phyloP scores from a whole-genome alignment of 345 rosid species.

The Ricinus communis region DNA sequence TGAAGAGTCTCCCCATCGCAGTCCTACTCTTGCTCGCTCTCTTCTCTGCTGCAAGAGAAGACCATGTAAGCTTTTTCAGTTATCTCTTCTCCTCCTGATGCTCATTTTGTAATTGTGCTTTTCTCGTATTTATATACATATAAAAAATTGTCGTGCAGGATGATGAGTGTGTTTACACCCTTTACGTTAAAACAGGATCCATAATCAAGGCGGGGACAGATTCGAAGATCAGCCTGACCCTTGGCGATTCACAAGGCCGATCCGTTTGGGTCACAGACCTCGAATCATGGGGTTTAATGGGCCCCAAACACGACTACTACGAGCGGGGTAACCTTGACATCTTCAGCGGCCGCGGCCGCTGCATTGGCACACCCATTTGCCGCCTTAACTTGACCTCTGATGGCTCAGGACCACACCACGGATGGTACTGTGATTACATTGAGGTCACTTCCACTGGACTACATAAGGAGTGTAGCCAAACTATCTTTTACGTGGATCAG shows the following conservation, averaged over 20 bases:
- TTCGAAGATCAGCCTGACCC: constrained; percentile 35
- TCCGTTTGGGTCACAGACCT: constrained; percentile 35
- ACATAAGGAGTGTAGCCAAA: constrained; percentile 32
- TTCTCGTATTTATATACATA: not conserved
- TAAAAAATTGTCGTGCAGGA: not conserved
- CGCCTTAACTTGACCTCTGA: constrained; percentile 51
- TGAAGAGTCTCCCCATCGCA: not conserved
- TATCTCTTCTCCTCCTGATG: not conserved
- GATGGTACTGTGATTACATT: constrained; percentile 53
- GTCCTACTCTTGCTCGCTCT: not conserved
- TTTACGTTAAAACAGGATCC: constrained; percentile 46
- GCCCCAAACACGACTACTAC: constrained; percentile 38
- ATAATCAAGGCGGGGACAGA: constrained; percentile 44
- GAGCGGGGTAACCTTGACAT: constrained; percentile 44
- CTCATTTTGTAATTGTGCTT: not conserved
- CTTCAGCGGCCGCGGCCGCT: constrained; percentile 42
- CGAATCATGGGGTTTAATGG: constrained; percentile 44
- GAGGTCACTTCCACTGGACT: constrained; percentile 46
- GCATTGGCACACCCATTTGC: constrained; percentile 41
- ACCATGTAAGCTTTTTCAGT: not conserved
- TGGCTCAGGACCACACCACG: constrained; percentile 43
- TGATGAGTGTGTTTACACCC: constrained; percentile 32
- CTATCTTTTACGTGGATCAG: constrained; percentile 35
- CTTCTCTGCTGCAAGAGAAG: constrained; percentile 6
- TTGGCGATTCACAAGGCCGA: constrained; percentile 30